Evolutionary conservation across 805 yeast genomes (phyloP).

Genomic region (Kazachstania viticola): DNA sequence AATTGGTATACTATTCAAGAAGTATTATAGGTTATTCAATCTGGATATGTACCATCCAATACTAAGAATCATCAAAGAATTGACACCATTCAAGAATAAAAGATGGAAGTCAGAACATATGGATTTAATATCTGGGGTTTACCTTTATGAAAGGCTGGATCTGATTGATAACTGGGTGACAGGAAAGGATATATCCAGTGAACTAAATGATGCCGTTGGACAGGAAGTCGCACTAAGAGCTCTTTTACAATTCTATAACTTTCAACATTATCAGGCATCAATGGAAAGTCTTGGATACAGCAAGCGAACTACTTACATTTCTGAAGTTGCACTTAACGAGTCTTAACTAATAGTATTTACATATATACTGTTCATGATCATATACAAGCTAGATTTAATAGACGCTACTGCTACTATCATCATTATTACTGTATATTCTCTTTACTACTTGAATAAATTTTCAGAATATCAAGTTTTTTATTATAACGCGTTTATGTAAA

Average conservation of each 20-base stretch:
- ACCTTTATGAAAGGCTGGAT: conserved; percentile 58
- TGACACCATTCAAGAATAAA: conserved; percentile 83
- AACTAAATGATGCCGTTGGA: conserved; percentile 64
- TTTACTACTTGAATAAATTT: too few relatives aligned
- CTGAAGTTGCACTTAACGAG: conserved; percentile 1
- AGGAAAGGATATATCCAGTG: conserved; percentile 68
- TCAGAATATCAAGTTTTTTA: too few relatives aligned
- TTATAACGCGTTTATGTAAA: too few relatives aligned
- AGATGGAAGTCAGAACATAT: conserved; percentile 90
- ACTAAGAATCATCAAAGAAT: conserved; percentile 59
- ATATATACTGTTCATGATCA: too few relatives aligned
- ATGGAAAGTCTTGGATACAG: conserved; percentile 48
- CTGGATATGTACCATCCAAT: conserved; percentile 54
- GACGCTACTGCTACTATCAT: too few relatives aligned
- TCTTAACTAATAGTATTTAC: not conserved
- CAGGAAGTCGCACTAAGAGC: conserved; percentile 81
- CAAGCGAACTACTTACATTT: conserved; percentile 1
- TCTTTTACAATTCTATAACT: conserved; percentile 64
- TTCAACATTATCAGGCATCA: conserved; percentile 39
- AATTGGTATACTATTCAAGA: conserved; percentile 23
- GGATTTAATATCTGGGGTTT: conserved; percentile 85
- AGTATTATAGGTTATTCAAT: conserved; percentile 47
- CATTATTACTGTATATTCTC: too few relatives aligned
- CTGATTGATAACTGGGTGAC: conserved; percentile 81
- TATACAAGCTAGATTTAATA: too few relatives aligned